Base-by-base conservation (phyloP, 2,329 filamentous ascomycete species). In the Calonectria pteridis region DNA sequence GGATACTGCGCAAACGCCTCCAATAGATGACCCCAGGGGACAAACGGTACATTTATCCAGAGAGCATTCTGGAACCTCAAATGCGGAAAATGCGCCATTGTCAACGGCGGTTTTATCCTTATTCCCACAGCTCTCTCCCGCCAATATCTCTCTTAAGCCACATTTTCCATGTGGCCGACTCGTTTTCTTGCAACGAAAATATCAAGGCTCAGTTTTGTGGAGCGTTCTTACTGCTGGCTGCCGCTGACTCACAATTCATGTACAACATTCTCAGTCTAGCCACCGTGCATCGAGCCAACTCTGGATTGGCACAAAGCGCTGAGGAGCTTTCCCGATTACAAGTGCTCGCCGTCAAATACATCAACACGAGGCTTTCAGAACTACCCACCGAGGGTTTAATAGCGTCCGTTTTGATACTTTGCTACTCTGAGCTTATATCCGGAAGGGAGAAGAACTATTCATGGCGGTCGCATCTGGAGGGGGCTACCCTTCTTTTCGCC, bases 381-480 rank as follows among this genome's bases (percentile, higher is more conserved):
- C 40, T 18, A 3, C 59, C 69, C 0, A 66, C 40, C 2, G 69
- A 71, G 53, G 51, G 40, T 43, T 23, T 37, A 13, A 50, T 71
- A 31, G 62, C 69, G 18, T 59, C 51, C 1, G 16, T 67, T 14
- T 31, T 67, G n/a, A n/a, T 71, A 23, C 29, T 71, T 9, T 71
- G 69, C 26, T 71, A 71, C 40, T 40, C 63, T 20, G 62, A 67
- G 23, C 28, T 67, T 7, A 49, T 71, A 14, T 31, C 63, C 3
- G 51, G 69, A 9, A 55, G 63, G 7, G 51, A 67, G 6, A 40
- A 35, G 31, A 13, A 33, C 26, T 43, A 51, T 20, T 67, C 69
- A 5, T 71, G 69, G 69, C 58, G 69, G 23, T 49, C 37, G 6
- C 69, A 67, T 37, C 31, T 72, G 29, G 63, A 72, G 31, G 69